These are phyloP conservation scores for Chionographis japonica DNA, from an alignment of 106 monocot species.

Conservation along the genomic window DNA sequence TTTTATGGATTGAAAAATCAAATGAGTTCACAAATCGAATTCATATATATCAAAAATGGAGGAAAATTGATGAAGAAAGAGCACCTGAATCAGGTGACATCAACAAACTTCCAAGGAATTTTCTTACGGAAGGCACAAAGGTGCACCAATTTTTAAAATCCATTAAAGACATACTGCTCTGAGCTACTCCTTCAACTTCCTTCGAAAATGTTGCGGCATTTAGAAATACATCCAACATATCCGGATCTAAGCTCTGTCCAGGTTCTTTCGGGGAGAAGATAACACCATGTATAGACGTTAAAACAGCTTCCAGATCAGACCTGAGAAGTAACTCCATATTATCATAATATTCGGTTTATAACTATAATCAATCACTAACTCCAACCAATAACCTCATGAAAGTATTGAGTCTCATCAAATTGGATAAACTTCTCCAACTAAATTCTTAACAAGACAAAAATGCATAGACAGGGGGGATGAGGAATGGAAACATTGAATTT, in stretches of 20 bases:
- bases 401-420: no score
- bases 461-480: no score
- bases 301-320: slow-evolving; percentile 76
- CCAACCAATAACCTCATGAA: no score
- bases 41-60: neutral
- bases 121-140: slow-evolving; percentile 61
- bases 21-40: no score
- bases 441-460: no score
- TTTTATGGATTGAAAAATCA: no score
- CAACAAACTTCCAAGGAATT: slow-evolving; percentile 77
- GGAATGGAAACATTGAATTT: no score
- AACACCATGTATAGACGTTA: slow-evolving; percentile 55
- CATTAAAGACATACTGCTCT: slow-evolving; percentile 44
- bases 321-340: slow-evolving; percentile 20
- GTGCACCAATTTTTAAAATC: slow-evolving; percentile 85
- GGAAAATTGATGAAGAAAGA: neutral
- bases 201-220: slow-evolving; percentile 59
- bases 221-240: slow-evolving; percentile 46
- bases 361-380: neutral
- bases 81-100: slow-evolving; percentile 65
- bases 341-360: neutral
- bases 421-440: no score
- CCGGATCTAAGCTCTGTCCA: slow-evolving; percentile 17
- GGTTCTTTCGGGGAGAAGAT: slow-evolving; percentile 38
- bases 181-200: slow-evolving; percentile 28